Evolutionary conservation across 2,329 filamentous ascomycete species (phyloP), one percentile per base, ranked within the genome.

Genomic region (Monosporascus sp.): DNA sequence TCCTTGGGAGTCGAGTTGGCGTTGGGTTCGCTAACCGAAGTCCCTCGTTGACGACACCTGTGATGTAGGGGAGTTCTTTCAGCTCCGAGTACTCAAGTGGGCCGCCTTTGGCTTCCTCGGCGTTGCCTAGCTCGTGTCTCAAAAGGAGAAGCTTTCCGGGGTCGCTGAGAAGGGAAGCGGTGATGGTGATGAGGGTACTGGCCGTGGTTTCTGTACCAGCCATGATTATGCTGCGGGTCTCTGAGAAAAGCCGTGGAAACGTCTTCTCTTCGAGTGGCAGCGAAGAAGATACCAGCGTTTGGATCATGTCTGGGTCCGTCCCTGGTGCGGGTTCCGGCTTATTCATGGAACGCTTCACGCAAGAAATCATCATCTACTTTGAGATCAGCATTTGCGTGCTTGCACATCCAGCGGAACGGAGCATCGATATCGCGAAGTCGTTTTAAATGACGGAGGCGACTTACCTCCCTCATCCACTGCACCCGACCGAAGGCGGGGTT

Each of bases 381-480:
- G 2, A 11, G 6, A 19, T 52, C 3, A 53, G 46, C 17, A 8
- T 44, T 3, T 26, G 8, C 16, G 9, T 17, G 5, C 22, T 8
- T 17, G 14, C 19, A 17, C 20, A 8, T 27, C n/a, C 20, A 37
- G 41, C 5, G 1, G 8, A 14, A 14, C 14, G 40, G 17, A 3
- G 11, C 40, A 20, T 19, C 3, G 20, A 19, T 5, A 20, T 24
- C n/a, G 22, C 14, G 26, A 16, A 3, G 5, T 8, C 3, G 14
- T 19, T 2, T 5, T 16, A 37, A 17, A 5, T 5, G 27, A 40
- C 3, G 14, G 35, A 8, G 4, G 27, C 16, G 3, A 55, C 60
- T 57, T 51, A 62, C 61, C 46, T 58, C 59, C 49, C 47, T 61
- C 61, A 63, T 59, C 60, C 59, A 63, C 55, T 56, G 60, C n/a